Evolutionary conservation across 441 rosid genomes (phyloP).

Genomic region (Jatropha multifida): DNA sequence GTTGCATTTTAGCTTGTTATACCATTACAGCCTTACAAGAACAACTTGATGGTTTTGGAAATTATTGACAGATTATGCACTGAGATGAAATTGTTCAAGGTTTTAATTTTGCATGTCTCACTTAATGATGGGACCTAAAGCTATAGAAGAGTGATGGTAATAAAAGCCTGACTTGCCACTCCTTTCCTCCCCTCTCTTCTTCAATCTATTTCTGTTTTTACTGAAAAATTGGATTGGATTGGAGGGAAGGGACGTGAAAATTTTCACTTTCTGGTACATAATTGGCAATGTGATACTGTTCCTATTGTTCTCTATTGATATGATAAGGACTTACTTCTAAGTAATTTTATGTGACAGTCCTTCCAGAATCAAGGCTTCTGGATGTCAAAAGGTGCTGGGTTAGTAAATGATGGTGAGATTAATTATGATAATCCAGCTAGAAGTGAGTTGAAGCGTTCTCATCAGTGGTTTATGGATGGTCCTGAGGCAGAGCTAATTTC

Average conservation of each 20-base stretch:
- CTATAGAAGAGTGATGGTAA: background rate
- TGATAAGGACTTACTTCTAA: conserved; percentile 3
- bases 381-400: conserved; percentile 45
- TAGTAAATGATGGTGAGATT: conserved; percentile 44
- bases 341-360: conserved; percentile 26
- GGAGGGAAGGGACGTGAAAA: background rate
- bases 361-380: conserved; percentile 64
- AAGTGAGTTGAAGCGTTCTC: conserved; percentile 52
- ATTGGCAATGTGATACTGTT: background rate
- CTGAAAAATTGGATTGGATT: background rate
- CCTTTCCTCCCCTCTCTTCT: background rate
- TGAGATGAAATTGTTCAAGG: background rate
- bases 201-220: background rate
- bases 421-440: conserved; percentile 49
- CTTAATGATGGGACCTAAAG: background rate
- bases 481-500: conserved; percentile 45
- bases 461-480: conserved; percentile 64
- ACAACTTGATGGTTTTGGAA: no score
- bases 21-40: background rate
- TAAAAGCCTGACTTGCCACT: background rate
- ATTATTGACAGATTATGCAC: background rate
- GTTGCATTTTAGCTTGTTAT: background rate
- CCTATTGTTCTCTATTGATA: background rate
- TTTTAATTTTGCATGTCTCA: background rate
- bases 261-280: background rate